Base-by-base conservation (phyloP, 2,329 filamentous ascomycete species). In the Colletotrichum eremochloae region DNA sequence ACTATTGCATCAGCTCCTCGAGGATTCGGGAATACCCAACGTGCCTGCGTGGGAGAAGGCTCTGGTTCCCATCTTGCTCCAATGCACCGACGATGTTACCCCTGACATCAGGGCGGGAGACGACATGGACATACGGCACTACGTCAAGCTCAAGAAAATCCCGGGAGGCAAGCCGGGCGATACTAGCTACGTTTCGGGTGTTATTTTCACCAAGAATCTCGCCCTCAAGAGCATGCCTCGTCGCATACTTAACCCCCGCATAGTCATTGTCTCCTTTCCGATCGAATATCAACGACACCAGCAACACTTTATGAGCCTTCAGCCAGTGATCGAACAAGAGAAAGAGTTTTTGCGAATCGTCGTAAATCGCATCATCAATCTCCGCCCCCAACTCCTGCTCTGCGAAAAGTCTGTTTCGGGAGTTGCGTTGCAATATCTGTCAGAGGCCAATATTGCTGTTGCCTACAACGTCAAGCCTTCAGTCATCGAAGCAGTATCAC, bases 151-250 rank as follows among this genome's bases (percentile, higher is more conserved):
- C 40, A 99, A 99, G 80, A 97, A 97, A 79, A 96, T 99, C 15
- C 94, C 95, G 0, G 96, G 96, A 20, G 96, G 95, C 20, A 92
- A 89, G 75, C 95, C 96, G 24, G 91, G 94, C 33, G 96, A 99
- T 81, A 98, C 96, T 8, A 92, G 92, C n/a, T 99, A 99, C 80
- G 93, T 98, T 20, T 97, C 96, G 12, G 97, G 96, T 0, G 92
- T 99, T 11, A 95, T 99, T 1, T 99, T 99, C 80, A 96, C 95
- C 15, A 99, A 99, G 80, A 99, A 99, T 75, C 85, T 99, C 63
- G 96, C 97, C 0, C 84, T 98, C 64, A 99, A 99, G 80, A 97
- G 93, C 81, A 99, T 99, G 96, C 92, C 94, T 24, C 90, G 96
- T 69, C 94, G 91, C 74, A 96, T 98, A 74, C 82, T 88, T 15